Evolutionary conservation across 257 asterid genomes (phyloP), one percentile per base, ranked within the genome.

Genomic region (Solanum medicagineum): DNA sequence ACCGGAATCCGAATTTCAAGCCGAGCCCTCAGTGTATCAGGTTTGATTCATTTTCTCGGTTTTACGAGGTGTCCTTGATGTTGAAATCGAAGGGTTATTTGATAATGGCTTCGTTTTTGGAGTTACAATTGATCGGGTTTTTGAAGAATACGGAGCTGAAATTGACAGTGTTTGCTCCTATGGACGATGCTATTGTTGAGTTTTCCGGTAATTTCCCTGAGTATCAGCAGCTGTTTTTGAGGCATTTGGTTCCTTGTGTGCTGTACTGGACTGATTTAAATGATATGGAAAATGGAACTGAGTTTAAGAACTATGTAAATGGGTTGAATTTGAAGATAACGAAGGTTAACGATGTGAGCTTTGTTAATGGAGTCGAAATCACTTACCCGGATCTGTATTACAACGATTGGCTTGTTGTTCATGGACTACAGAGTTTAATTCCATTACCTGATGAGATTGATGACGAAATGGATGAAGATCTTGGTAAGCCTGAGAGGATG

Each of bases 151-250:
- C 40, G 80, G 71, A 47, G 24, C 73, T 85, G 86, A 90, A 83
- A 56, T 86, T 92, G 91, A 96, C 98, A 4, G 87, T 94, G 9
- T 92, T 96, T 24, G 95, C 97, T 1, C 99, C 99, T 0, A 54
- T 85, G n/a, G 98, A 94, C 3, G 90, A 89, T 15, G 93, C 89
- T 0, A 3, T 94, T 85, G 86, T 90, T 19, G 90, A 40, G 65
- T 89, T 84, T 60, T 87, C 94, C 0, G 95, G 94, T 57, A 89
- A 92, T 84, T 88, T 93, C 60, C 88, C 85, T 1, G 86, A 80
- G 7, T 93, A 93, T 69, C 77, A 81, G 40, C 88, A 92, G 8
- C 7, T 96, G 83, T 90, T 94, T 85, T 55, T 88, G 89, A 93
- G 95, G 90, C 99, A 96, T 85, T 20, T 96, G 89, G 83, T 88